Percentiles rank a stretch among this genome's conserved stretches.
These are phyloP conservation scores for Mycotypha africana DNA, from an alignment of 371 early-diverging fungal genomes.

Conservation along the genomic window DNA sequence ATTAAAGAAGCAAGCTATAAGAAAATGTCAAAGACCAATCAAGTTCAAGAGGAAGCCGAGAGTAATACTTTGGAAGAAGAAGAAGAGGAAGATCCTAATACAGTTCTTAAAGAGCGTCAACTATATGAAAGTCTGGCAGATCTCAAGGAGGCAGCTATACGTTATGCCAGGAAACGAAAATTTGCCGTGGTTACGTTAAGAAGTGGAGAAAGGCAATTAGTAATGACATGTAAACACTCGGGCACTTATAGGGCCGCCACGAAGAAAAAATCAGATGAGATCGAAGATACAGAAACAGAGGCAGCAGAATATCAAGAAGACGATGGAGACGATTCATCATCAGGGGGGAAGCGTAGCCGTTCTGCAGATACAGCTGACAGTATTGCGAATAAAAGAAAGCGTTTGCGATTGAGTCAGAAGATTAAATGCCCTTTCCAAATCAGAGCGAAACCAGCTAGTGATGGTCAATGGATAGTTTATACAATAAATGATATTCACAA, in stretches of 20 bases:
- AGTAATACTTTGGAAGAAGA: too few species aligned
- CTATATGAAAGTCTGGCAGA: too few species aligned
- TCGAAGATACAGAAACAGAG: neutral
- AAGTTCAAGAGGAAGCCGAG: too few species aligned
- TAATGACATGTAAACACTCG: conserved; percentile 11
- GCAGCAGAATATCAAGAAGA: neutral
- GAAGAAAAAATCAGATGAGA: too few species aligned
- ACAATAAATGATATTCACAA: conserved; percentile 9
- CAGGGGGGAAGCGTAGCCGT: too few species aligned
- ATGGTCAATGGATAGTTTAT: conserved; percentile 2
- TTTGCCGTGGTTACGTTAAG: conserved; percentile 15
- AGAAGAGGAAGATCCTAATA: too few species aligned
- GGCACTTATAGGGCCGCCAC: conserved; percentile 6
- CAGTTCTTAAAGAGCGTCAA: too few species aligned
- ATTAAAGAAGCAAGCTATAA: too few species aligned
- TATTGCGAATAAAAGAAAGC: neutral
- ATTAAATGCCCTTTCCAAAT: conserved; percentile 16
- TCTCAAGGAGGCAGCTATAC: conserved; percentile 14
- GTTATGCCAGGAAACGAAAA: conserved; percentile 11
- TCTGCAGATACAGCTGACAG: too few species aligned
- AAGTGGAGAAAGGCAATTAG: conserved; percentile 7
- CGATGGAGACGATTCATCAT: too few species aligned
- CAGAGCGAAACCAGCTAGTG: conserved; percentile 5
- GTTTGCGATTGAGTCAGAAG: conserved; percentile 5
- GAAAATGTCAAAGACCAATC: too few species aligned